Conservation (phyloP, 257 asterid species). For the Penstemon barbatus region DNA sequence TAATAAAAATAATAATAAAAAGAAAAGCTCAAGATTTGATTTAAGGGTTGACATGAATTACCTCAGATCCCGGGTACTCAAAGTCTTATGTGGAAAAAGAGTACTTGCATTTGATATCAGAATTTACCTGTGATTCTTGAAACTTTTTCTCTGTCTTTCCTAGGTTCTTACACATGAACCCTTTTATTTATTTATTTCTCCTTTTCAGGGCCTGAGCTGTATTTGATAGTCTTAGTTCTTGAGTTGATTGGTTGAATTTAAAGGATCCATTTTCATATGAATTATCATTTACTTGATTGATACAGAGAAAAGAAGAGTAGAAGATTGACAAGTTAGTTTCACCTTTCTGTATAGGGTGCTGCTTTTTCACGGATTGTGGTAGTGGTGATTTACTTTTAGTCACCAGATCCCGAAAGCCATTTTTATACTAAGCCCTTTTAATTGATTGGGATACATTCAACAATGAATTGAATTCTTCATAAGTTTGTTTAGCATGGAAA, state of each 20-base stretch:
- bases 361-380: conserved; percentile 35
- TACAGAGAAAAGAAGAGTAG: conserved; percentile 35
- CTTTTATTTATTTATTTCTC: conserved; percentile 25
- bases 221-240: conserved; percentile 21
- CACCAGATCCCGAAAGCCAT: conserved; percentile 48
- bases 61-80: conserved; percentile 92
- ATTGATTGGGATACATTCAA: conserved; percentile 30
- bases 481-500: conserved; percentile 40
- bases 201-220: conserved; percentile 32
- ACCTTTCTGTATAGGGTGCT: conserved; percentile 29
- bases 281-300: conserved; percentile 26
- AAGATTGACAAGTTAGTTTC: conserved; percentile 37
- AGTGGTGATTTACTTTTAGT: conserved; percentile 41
- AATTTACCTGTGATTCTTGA: conserved; percentile 69
- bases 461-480: conserved; percentile 26
- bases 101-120: conserved; percentile 49
- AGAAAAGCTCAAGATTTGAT: conserved; percentile 42
- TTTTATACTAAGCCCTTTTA: conserved; percentile 32
- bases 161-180: conserved; percentile 51
- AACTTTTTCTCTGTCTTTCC: conserved; percentile 45
- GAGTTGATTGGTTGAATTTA: conserved; percentile 42
- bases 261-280: conserved; percentile 34
- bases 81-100: conserved; percentile 39
- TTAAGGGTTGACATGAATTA: conserved; percentile 64
- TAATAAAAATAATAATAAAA: conserved; percentile 23